These are phyloP conservation scores for Pachyrhizus erosus DNA, from an alignment of 306 rosid genomes.

Conservation along the genomic window DNA sequence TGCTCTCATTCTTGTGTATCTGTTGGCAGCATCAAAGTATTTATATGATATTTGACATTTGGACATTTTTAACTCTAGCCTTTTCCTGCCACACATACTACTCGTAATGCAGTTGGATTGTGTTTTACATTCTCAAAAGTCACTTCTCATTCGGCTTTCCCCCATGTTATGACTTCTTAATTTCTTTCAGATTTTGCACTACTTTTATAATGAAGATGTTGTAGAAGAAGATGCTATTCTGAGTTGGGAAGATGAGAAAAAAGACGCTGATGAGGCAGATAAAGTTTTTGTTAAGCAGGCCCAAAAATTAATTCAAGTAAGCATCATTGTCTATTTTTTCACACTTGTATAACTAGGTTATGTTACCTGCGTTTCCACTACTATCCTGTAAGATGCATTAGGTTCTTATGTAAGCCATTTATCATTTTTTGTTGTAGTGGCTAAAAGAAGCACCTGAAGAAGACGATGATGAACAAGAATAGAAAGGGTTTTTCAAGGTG, in stretches of 20 bases:
- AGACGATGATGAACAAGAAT: conserved; percentile 68
- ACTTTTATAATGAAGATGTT: conserved; percentile 74
- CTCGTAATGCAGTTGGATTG: background rate
- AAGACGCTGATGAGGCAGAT: conserved; percentile 80
- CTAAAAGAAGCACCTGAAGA: conserved; percentile 86
- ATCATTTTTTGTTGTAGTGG: conserved; percentile 63
- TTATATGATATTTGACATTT: background rate
- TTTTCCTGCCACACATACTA: background rate
- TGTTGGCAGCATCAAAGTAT: background rate
- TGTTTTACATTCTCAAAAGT: conserved; percentile 1
- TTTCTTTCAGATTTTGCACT: conserved; percentile 65
- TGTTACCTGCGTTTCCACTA: background rate
- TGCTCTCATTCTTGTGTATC: background rate
- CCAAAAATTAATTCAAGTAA: conserved; percentile 72
- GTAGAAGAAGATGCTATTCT: conserved; percentile 88
- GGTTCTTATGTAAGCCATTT: background rate
- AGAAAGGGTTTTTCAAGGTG: conserved; percentile 20
- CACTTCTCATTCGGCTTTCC: background rate
- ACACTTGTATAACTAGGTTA: background rate
- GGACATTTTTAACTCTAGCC: background rate
- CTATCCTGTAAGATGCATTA: conserved; percentile 22
- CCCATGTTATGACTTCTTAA: conserved; percentile 16
- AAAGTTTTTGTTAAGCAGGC: conserved; percentile 82
- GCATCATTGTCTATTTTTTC: conserved; percentile 32
- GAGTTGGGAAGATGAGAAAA: conserved; percentile 91